A percentile compares a stretch with the other conserved stretches of the same genome.
These are phyloP conservation scores for Pseudogymnoascus sp. DNA, from an alignment of 2,329 filamentous ascomycete genomes.

Conservation along the genomic window DNA sequence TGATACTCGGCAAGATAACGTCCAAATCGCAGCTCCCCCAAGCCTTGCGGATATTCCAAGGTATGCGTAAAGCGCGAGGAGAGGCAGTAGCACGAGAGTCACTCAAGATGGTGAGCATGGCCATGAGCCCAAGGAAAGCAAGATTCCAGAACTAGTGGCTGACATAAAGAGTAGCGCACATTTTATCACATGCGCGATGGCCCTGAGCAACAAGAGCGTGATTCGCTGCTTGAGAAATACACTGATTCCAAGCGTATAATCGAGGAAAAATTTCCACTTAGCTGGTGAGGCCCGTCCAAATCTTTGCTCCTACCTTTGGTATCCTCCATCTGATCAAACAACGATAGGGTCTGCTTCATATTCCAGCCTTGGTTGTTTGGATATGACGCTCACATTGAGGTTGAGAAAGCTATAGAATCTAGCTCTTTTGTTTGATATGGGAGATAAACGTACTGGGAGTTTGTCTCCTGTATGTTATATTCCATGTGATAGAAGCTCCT, in stretches of 20 bases:
- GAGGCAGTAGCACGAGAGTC: conserved; percentile 55
- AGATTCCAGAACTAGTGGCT: not conserved
- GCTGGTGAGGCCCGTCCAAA: conserved; percentile 34
- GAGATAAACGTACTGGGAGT: too few species aligned
- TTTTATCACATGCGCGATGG: conserved; percentile 50
- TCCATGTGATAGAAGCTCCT: not conserved
- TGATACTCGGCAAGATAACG: conserved; percentile 46
- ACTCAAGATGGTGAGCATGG: conserved; percentile 37
- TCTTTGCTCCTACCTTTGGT: not conserved
- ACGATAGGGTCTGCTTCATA: conserved; percentile 48
- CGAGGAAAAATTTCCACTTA: conserved; percentile 50
- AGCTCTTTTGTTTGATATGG: conserved; percentile 15
- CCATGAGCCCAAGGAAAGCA: conserved; percentile 12
- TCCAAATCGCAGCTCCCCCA: conserved; percentile 38
- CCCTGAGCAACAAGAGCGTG: conserved; percentile 50
- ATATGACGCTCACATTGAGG: conserved; percentile 54
- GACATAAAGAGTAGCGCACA: conserved; percentile 33
- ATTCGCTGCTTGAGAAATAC: conserved; percentile 47
- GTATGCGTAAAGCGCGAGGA: conserved; percentile 41
- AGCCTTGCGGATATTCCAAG: conserved; percentile 40
- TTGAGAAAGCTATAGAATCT: conserved; percentile 33
- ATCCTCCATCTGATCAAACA: not conserved
- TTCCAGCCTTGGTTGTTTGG: conserved; percentile 60
- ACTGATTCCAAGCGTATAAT: conserved; percentile 43
- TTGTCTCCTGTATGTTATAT: not conserved